Conservation (phyloP, 2,329 filamentous ascomycete genomes). For the Xylaria sp. region DNA sequence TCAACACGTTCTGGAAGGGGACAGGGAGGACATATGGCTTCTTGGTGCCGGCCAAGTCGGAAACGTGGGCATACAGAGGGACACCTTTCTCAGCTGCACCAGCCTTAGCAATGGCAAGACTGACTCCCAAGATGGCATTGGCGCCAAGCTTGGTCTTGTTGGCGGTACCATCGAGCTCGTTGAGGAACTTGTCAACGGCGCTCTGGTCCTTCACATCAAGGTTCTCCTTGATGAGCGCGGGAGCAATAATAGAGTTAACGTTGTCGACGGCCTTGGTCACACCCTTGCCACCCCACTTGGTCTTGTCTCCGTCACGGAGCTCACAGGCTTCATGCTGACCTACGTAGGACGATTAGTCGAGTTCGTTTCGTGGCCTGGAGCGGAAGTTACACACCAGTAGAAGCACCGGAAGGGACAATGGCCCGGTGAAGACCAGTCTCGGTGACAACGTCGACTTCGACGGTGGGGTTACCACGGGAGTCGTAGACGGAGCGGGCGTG, state of each 20-base stretch:
- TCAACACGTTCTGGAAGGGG: conserved; percentile 94
- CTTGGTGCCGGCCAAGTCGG: conserved; percentile 88
- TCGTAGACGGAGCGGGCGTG: conserved; percentile 97
- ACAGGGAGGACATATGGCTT: conserved; percentile 91
- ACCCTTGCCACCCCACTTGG: conserved; percentile 88
- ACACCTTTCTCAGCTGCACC: conserved; percentile 89
- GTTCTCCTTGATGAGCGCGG: conserved; percentile 83
- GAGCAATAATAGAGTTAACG: conserved; percentile 84
- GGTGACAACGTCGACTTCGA: conserved; percentile 97
- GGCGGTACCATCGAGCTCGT: conserved; percentile 82
- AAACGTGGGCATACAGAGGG: conserved; percentile 88
- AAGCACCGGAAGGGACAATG: conserved; percentile 96
- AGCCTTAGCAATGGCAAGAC: conserved; percentile 86
- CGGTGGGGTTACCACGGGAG: conserved; percentile 97
- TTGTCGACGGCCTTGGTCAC: conserved; percentile 87
- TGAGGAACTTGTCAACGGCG: conserved; percentile 85
- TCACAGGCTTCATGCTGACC: conserved; percentile 92
- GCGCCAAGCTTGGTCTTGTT: conserved; percentile 91
- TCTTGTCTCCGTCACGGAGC: conserved; percentile 89
- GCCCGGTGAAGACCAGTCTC: conserved; percentile 96
- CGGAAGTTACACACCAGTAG: conserved; percentile 75
- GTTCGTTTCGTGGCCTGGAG: conserved; percentile 33
- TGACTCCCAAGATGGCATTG: conserved; percentile 89
- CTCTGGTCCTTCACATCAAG: conserved; percentile 89
- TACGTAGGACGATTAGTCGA: conserved; percentile 52